Evolutionary conservation across 805 yeast genomes (phyloP).

Genomic region (Isabelozyma heimii): DNA sequence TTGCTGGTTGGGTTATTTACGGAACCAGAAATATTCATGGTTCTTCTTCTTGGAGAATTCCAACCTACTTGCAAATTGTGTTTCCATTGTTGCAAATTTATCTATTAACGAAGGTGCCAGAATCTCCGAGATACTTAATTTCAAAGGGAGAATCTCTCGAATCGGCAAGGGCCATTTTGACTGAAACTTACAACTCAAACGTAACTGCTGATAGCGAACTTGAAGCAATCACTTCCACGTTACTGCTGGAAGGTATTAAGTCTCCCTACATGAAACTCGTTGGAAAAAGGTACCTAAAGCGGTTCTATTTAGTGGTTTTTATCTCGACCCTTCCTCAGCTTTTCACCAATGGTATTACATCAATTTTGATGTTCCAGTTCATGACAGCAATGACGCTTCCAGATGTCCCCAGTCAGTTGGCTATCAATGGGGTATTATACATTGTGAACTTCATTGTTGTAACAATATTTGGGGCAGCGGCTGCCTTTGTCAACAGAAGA

Average conservation of each 20-base stretch:
- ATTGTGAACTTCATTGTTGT: slow-evolving; percentile 33
- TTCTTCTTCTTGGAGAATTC: slow-evolving; percentile 56
- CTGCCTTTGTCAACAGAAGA: slow-evolving; percentile 9
- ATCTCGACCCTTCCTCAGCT: slow-evolving; percentile 36
- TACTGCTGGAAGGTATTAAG: neutral
- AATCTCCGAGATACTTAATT: slow-evolving; percentile 46
- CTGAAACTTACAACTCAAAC: slow-evolving; percentile 9
- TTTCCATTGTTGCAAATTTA: slow-evolving; percentile 42
- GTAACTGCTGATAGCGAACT: slow-evolving; percentile 26
- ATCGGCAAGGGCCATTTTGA: slow-evolving; percentile 41
- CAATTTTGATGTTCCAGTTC: slow-evolving; percentile 44
- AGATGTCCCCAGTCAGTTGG: slow-evolving; percentile 33
- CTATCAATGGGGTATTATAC: slow-evolving; percentile 45
- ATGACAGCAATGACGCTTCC: slow-evolving; percentile 46
- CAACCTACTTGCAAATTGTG: slow-evolving; percentile 50
- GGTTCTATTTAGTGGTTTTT: slow-evolving; percentile 17
- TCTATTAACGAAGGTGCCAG: slow-evolving; percentile 42
- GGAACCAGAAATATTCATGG: slow-evolving; percentile 41
- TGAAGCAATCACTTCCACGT: slow-evolving; percentile 24
- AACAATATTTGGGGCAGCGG: slow-evolving; percentile 3
- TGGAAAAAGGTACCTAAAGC: slow-evolving; percentile 28
- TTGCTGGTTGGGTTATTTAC: neutral
- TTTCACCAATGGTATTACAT: slow-evolving; percentile 44
- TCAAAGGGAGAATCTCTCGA: slow-evolving; percentile 40
- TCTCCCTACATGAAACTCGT: slow-evolving; percentile 30